Evolutionary conservation across 202 grass and related monocot species (phyloP).

Genomic region (Bolboschoenoplectus hybrid): DNA sequence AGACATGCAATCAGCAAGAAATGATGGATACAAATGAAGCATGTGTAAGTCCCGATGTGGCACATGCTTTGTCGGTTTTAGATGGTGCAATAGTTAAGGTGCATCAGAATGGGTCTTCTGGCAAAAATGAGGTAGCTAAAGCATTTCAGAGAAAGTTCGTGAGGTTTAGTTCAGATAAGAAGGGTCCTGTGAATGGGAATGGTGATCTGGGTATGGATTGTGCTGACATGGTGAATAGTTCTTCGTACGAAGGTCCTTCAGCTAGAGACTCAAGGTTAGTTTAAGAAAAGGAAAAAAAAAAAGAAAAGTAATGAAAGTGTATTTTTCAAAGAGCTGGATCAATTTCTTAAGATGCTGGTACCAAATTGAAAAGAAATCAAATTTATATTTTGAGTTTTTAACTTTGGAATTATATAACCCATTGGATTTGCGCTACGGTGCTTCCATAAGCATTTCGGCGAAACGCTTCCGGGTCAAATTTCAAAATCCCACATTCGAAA

Average conservation of each 20-base stretch:
- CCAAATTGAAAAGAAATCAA: not conserved
- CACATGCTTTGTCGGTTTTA: constrained; percentile 56
- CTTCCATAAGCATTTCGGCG: too few relatives aligned
- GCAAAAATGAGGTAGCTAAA: constrained; percentile 25
- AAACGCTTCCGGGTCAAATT: too few relatives aligned
- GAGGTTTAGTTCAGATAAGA: constrained; percentile 29
- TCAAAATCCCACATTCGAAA: too few relatives aligned
- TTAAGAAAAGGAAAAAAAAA: not conserved
- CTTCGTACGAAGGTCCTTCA: constrained; percentile 21
- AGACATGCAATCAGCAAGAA: constrained; percentile 41
- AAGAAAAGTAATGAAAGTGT: not conserved
- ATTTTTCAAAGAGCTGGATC: not conserved
- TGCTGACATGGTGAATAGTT: not conserved
- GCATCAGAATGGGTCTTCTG: constrained; percentile 34
- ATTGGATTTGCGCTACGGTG: too few relatives aligned
- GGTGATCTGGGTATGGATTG: not conserved
- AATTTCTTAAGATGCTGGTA: constrained; percentile 3
- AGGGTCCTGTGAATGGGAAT: constrained; percentile 8
- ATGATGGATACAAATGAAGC: constrained; percentile 51
- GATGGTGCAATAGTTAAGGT: constrained; percentile 56
- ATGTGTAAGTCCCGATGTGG: constrained; percentile 54
- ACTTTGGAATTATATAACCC: not conserved
- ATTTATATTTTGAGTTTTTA: not conserved
- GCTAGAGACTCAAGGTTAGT: constrained; percentile 35
- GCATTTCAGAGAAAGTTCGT: constrained; percentile 46